Percentiles rank a stretch among this genome's conserved stretches.
These are phyloP conservation scores for Calonectria henricotiae DNA, from an alignment of 2,329 filamentous ascomycete genomes.

Conservation along the genomic window DNA sequence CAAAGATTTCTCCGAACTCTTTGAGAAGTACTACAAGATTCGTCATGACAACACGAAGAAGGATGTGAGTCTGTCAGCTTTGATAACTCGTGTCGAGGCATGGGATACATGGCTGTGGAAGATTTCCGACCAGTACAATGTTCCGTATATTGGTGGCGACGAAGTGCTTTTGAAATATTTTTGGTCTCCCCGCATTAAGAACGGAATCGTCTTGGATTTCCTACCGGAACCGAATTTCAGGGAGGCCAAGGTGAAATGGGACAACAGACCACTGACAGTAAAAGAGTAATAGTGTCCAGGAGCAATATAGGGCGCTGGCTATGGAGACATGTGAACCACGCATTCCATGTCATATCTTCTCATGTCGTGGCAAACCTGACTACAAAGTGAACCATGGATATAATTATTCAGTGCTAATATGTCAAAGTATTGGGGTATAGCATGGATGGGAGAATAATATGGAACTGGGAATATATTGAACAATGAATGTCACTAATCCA, in stretches of 20 bases:
- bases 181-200: background rate
- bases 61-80: background rate
- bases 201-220: slow-evolving; percentile 1
- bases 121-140: background rate
- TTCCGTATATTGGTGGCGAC: background rate
- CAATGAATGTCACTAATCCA: no score
- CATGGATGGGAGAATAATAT: no score
- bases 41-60: background rate
- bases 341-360: no score
- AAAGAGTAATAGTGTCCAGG: no score
- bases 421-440: no score
- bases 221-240: background rate
- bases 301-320: no score
- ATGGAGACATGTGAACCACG: no score
- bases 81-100: background rate
- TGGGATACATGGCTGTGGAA: slow-evolving; percentile 10
- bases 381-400: no score
- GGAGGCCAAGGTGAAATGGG: slow-evolving; percentile 12
- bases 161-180: background rate
- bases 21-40: background rate
- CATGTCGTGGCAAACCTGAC: no score
- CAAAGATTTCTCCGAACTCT: background rate
- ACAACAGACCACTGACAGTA: background rate
- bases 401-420: no score
- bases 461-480: no score